Conservation (phyloP, 129 eudicot species). For the Pulicaria dysenterica region DNA sequence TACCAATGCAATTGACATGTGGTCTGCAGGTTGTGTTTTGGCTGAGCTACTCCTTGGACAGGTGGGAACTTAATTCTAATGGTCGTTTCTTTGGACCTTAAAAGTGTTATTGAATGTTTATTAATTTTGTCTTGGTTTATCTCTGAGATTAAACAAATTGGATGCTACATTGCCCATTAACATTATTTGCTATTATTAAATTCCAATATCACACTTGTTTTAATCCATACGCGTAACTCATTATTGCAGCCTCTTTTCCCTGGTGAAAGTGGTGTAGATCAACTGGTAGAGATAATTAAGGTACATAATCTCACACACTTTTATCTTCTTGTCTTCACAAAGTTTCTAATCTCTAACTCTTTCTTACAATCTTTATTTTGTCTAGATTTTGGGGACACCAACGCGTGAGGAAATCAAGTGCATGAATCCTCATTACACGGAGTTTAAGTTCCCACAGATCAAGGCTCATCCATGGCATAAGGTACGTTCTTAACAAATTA, state of each 20-base stretch:
- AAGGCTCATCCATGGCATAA: conserved; percentile 99
- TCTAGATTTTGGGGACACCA: conserved; percentile 89
- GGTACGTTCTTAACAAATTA: conserved; percentile 52
- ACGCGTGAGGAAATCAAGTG: conserved; percentile 98
- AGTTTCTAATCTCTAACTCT: neutral
- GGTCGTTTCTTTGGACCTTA: neutral
- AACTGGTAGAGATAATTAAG: conserved; percentile 92
- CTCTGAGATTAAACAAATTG: no score
- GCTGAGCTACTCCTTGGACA: conserved; percentile 92
- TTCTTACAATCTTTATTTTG: neutral
- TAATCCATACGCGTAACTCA: conserved; percentile 15
- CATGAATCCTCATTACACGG: conserved; percentile 96
- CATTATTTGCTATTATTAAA: neutral
- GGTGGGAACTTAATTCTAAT: conserved; percentile 40
- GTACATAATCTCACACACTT: conserved; percentile 27
- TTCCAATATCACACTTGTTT: neutral
- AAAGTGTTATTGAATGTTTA: neutral
- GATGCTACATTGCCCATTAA: no score
- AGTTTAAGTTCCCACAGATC: conserved; percentile 94
- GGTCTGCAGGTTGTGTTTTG: conserved; percentile 98
- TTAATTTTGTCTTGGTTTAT: neutral
- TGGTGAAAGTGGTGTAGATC: conserved; percentile 99
- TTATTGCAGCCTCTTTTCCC: conserved; percentile 91
- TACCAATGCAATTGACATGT: conserved; percentile 96
- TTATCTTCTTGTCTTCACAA: neutral